phyloP scores from a whole-genome alignment of 176 grass and related monocot genomes.

The Pontederia crassipes region DNA sequence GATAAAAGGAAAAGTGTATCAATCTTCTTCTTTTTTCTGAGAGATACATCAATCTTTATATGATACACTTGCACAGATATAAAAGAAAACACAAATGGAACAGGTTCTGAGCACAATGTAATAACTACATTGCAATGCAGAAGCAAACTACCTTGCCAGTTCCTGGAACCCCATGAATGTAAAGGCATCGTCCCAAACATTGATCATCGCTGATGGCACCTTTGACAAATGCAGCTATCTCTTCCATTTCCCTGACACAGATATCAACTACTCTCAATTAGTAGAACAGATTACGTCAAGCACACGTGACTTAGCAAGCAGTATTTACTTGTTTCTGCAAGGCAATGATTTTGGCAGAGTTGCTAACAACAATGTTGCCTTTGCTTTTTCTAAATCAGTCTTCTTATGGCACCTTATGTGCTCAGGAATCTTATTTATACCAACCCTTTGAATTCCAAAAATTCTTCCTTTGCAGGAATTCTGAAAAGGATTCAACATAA shows the following conservation, averaged over 20 bases:
- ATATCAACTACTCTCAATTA: constrained; percentile 14
- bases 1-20: background rate
- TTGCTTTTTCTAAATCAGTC: constrained; percentile 81
- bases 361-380: constrained; percentile 69
- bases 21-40: too few species aligned
- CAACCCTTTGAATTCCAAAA: constrained; percentile 78
- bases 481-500: constrained; percentile 32
- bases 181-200: constrained; percentile 87
- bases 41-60: too few species aligned
- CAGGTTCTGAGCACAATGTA: background rate
- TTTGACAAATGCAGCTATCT: constrained; percentile 79
- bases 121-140: background rate
- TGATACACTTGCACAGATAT: background rate
- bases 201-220: constrained; percentile 83
- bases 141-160: constrained; percentile 72
- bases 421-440: constrained; percentile 65
- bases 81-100: constrained; percentile 7
- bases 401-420: constrained; percentile 55
- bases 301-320: constrained; percentile 5
- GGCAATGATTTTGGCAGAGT: constrained; percentile 77
- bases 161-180: constrained; percentile 96
- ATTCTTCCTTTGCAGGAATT: constrained; percentile 66
- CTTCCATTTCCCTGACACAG: constrained; percentile 77
- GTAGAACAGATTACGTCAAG: constrained; percentile 1
- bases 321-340: constrained; percentile 88